Base-by-base conservation (phyloP, 1,139 yeast genomes). In the Geotrichum macrosporum region DNA sequence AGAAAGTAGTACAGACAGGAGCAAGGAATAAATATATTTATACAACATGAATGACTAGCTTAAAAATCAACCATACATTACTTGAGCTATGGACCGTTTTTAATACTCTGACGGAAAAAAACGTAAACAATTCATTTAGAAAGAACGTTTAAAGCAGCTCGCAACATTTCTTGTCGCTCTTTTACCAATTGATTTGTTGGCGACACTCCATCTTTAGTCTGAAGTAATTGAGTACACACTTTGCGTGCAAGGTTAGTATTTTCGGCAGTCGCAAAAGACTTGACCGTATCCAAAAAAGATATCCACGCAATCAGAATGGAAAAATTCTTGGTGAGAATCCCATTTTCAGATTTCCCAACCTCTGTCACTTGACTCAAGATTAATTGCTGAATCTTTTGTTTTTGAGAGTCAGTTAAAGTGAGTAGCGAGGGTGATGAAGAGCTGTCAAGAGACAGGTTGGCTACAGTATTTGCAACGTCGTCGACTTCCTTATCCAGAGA, bases 261-360 rank as follows among this genome's bases (percentile, higher is more conserved):
- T 24, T 30, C 35, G n/a, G 35, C 27, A 4, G 24, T 21, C 29
- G 35, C 32, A 29, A 29, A 5, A 21, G 58, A 51, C 37, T 64
- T 72, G 19, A 77, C 61, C 0, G 74, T 75, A 12, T 76, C 72
- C 42, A 80, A 60, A 35, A 81, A 68, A 57, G 80, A 81, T 55
- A 80, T 65, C 61, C 73, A 76, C 2, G 81, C 72, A 29, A 81
- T 63, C 21, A 81, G 62, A 1, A 75, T 66, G 16, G 76, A 69
- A 36, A 77, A 64, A 19, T 62, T 62, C 2, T 57, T 59, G 2
- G 57, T 47, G n/a, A 51, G 26, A n/a, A 58, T 18, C 4, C 56
- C 57, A 3, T 53, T 50, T 12, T 20, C 35, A 4, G 35, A 30
- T 5, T 18, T 15, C 4, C n/a, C 13, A 4, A 39, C 21, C 18